Evolutionary conservation across 176 grass and related monocot genomes (phyloP), one percentile per base, ranked within the genome.

Genomic region (Poa pratensis): DNA sequence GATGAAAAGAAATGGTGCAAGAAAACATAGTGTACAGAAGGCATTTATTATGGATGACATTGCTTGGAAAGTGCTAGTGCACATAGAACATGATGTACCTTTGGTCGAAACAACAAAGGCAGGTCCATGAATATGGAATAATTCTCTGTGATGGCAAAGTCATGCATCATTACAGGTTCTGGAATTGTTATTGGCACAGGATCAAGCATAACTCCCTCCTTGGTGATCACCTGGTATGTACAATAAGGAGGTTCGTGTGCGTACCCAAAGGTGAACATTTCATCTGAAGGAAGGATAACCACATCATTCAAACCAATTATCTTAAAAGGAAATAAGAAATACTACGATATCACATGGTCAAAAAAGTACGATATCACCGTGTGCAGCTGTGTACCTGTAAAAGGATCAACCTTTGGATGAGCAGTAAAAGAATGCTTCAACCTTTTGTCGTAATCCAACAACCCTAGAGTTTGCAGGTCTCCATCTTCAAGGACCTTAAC

Each of bases 201-300:
- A 88, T 98, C 93, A 86, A 94, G 91, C 95, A 98, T 98, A 49
- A 84, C 61, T 50, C 95, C 95, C 26, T 95, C 93, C 67, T 98
- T 98, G 46, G 91, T 93, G 83, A 98, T 92, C 17, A 98, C 95
- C 70, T 91, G 90, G 72, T 98, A 98, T 81, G 95, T 98, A 77
- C 90, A 90, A 82, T 98, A 98, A 22, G 95, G 95, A 82, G 91
- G 91, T 72, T 92, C 84, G 16, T 93, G 93, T 18, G 95, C 88
- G 81, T 98, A 98, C 45, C 95, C 95, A 80, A 98, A 98, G n/a
- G 93, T 95, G 87, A 98, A 98, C 95, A 98, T 98, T 84, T 98
- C 95, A 87, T 92, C 95, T 98, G 70, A 82, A 95, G 81, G 27
- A 18, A 77, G 18, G 14, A 48, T 74, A 82, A 77, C 82, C 40